Evolutionary conservation across 2,329 filamentous ascomycete species (phyloP), one percentile per base, ranked within the genome.

Genomic region (Chrysoporthe cubensis): DNA sequence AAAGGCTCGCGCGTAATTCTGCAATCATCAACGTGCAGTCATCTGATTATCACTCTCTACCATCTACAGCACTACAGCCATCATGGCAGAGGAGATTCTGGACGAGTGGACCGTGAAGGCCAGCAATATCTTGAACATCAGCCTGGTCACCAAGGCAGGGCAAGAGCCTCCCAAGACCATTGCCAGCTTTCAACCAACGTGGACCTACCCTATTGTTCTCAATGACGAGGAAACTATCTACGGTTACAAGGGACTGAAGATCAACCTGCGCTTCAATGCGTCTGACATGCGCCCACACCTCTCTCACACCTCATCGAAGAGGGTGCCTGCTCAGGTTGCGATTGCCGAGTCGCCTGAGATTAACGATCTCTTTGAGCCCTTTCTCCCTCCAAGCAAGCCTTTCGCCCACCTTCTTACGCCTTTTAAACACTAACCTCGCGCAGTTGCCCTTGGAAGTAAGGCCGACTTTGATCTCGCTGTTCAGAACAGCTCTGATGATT

Each of bases 161-260:
- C 79, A 79, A 8, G 82, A 83, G 7, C 7, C 26, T 34, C 75
- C 86, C 62, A 87, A 86, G 73, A 86, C 85, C 43, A 80, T 90
- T 72, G 85, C 87, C 37, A 86, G 87, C 40, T 98, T 99, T 78
- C 85, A 92, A 69, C 96, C 96, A 0, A 87, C 88, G 75, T 96
- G 94, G 78, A 97, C 95, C 21, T 97, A 98, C 78, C 84, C 93
- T 1, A 91, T 99, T 71, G 97, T 98, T 73, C 93, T 32, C 21
- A 54, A 93, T 74, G 91, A 98, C n/a, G 90, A 96, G 9, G 94
- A 99, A 79, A 87, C 86, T 42, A 95, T 98, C 71, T 94, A 97
- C 74, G 95, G 95, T 48, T 97, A 97, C 83, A 90, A 93, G 76
- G 88, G 89, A 65, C 85, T 97, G 66, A 88, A 88, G 71, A 90